Percentiles rank a stretch among this genome's conserved stretches.
phyloP scores from a whole-genome alignment of 495 filamentous ascomycete genomes.

The Aspergillus campestris region DNA sequence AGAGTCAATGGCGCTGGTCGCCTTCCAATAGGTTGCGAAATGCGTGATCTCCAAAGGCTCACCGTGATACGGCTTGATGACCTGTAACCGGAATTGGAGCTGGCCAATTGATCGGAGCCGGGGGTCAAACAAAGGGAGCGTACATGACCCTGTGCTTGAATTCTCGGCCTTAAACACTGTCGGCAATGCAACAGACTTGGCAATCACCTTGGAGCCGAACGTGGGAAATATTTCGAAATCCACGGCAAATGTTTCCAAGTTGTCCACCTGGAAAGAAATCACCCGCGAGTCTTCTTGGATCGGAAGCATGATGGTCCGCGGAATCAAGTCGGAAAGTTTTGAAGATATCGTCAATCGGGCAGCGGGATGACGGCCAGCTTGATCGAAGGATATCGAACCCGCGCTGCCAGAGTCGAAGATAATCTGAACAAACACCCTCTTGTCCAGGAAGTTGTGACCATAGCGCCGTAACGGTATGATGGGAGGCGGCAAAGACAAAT shows the following conservation, averaged over 20 bases:
- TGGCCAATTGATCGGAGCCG: constrained; percentile 89
- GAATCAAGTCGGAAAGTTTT: constrained; percentile 90
- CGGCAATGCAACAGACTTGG: constrained; percentile 84
- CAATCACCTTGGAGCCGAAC: constrained; percentile 94
- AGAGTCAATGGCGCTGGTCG: constrained; percentile 80
- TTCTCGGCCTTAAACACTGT: constrained; percentile 66
- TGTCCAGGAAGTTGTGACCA: constrained; percentile 96
- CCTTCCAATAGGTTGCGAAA: constrained; percentile 99
- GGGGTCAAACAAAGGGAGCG: constrained; percentile 85
- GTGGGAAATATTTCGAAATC: constrained; percentile 98
- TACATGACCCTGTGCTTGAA: constrained; percentile 72
- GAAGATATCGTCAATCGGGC: constrained; percentile 93
- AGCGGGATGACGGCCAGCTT: constrained; percentile 90
- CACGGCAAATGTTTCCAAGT: constrained; percentile 80
- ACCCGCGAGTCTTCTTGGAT: constrained; percentile 91
- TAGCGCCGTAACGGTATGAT: constrained; percentile 92
- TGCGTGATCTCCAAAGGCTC: constrained; percentile 91
- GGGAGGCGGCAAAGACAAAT: constrained; percentile 86
- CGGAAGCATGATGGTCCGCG: constrained; percentile 86
- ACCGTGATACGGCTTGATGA: constrained; percentile 95
- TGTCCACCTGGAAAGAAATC: constrained; percentile 94
- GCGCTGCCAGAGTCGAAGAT: constrained; percentile 64
- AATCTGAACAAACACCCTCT: constrained; percentile 88
- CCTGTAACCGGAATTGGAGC: constrained; percentile 85
- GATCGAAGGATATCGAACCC: constrained; percentile 81